These are phyloP conservation scores for Trypethelium eluteriae DNA, from an alignment of 495 filamentous ascomycete species.

Conservation along the genomic window DNA sequence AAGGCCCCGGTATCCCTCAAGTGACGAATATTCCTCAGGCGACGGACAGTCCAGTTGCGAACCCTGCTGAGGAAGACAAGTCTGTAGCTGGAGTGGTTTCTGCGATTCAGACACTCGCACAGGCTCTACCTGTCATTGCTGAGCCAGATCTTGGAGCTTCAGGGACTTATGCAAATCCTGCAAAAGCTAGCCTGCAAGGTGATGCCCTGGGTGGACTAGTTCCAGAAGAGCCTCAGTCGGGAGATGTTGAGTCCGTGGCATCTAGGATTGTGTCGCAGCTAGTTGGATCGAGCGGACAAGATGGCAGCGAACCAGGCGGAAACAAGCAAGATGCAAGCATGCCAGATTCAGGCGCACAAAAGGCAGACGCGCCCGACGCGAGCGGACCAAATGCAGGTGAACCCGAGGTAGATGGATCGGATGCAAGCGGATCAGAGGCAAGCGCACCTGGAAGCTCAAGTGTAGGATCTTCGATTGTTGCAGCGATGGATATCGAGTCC, in stretches of 20 bases:
- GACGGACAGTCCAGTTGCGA: neutral
- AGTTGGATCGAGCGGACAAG: neutral
- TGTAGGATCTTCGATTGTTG: too few relatives aligned
- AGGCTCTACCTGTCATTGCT: too few relatives aligned
- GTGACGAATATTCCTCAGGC: neutral
- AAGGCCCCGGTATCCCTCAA: neutral
- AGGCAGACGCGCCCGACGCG: too few relatives aligned
- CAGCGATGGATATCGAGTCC: too few relatives aligned
- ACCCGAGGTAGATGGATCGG: too few relatives aligned
- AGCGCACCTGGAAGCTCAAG: too few relatives aligned
- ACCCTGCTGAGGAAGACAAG: neutral
- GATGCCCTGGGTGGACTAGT: neutral
- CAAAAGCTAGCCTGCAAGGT: neutral
- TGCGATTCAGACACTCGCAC: too few relatives aligned
- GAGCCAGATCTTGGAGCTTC: neutral
- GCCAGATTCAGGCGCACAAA: too few relatives aligned
- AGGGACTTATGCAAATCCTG: neutral
- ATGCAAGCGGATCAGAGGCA: too few relatives aligned
- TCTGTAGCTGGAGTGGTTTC: too few relatives aligned
- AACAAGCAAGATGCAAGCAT: neutral
- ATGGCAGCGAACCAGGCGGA: neutral
- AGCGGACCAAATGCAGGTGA: too few relatives aligned
- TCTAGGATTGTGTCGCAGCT: neutral
- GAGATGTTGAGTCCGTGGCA: neutral
- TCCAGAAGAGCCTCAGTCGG: neutral